Evolutionary conservation across 768 basidiomycete species (phyloP), one percentile per base, ranked within the genome.

Genomic region (Obba rivulosa): DNA sequence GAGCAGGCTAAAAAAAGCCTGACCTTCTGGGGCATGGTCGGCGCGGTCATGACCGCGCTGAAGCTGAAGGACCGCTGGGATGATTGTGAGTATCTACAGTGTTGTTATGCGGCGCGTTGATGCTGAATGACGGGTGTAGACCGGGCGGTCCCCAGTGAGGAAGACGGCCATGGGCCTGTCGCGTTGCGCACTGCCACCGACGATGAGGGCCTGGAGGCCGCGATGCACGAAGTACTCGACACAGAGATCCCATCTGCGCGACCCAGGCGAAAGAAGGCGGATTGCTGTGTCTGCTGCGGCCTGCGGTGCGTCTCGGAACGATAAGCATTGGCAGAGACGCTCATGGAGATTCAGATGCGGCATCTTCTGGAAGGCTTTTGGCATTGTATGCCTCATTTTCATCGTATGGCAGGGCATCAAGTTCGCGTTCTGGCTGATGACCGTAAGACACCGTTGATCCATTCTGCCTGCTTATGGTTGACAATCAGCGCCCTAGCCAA

Each of bases 321-420:
- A 22, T 21, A 24, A 22, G 41, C 24, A n/a, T n/a, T n/a, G n/a
- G n/a, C 40, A 11, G 21, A 34, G 10, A 48, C 36, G 9, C 20
- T 8, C 18, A 41, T 20, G n/a, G n/a, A n/a, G n/a, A n/a, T n/a
- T n/a, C 46, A 80, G 79, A 52, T 79, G 77, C 53, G 65, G 65
- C 25, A 61, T 79, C 11, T 73, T 80, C 59, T 80, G 73, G 70
- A 81, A 78, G 56, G 75, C 75, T 2, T 65, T 79, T 44, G 78
- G 71, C 18, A 72, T 81, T 40, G 75, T 79, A n/a, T 49, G 69
- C 3, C 60, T 63, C 17, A 52, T 75, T 14, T 67, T 73, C 39
- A 47, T 69, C 3, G 48, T 72, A 3, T 78, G 72, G 66, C 67
- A 71, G 50, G 65, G 64, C 1, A 63, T 74, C 56, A 74, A 69